phyloP scores from a whole-genome alignment of 768 basidiomycete genomes.

The Termitomyces sp. region DNA sequence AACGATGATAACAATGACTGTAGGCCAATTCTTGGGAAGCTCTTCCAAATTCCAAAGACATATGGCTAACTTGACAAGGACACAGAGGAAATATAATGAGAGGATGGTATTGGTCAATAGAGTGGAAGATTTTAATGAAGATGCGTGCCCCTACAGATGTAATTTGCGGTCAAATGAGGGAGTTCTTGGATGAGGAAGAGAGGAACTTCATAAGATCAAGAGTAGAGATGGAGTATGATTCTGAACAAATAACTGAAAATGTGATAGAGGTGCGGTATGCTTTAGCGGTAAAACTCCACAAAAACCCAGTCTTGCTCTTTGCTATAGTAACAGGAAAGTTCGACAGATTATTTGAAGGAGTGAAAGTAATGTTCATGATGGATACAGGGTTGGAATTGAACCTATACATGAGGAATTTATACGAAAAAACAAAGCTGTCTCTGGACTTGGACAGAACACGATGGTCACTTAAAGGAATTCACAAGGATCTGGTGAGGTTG shows the following conservation, averaged over 20 bases:
- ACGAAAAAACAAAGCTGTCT: not conserved
- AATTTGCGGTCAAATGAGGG: not conserved
- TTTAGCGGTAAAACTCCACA: not conserved
- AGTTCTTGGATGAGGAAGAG: not conserved
- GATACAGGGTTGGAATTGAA: not conserved
- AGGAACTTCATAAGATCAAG: rapidly evolving
- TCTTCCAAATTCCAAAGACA: conserved; percentile 5
- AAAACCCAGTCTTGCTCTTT: not conserved
- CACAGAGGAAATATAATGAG: not conserved
- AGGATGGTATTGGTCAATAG: not conserved
- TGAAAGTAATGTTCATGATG: not conserved
- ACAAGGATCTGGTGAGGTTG: not conserved
- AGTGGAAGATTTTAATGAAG: rapidly evolving
- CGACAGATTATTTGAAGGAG: not conserved
- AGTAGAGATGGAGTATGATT: not conserved
- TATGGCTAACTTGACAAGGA: conserved; percentile 8
- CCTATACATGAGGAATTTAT: not conserved
- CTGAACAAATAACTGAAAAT: not conserved
- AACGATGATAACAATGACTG: not conserved
- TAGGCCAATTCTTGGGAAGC: not conserved
- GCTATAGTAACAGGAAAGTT: not conserved
- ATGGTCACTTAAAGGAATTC: not conserved
- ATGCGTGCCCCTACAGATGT: not conserved
- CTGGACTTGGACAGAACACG: too few relatives aligned
- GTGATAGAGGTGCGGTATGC: not conserved